Conservation (phyloP, 2,329 filamentous ascomycete species). For the Epicoccum nigrum region DNA sequence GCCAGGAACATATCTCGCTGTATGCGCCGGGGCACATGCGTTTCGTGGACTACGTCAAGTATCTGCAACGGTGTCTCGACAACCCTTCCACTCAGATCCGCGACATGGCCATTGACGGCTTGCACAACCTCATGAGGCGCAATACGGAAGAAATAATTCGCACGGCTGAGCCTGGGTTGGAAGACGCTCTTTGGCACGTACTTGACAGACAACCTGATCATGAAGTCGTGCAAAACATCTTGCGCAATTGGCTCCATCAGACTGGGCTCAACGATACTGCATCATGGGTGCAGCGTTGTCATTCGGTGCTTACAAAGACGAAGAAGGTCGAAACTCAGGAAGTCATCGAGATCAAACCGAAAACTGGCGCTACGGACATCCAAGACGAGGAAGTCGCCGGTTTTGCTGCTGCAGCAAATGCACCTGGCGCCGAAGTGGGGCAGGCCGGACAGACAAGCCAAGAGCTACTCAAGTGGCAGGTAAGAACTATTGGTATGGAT, state of each 20-base stretch:
- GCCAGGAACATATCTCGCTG: constrained; percentile 87
- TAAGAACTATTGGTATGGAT: constrained; percentile 89
- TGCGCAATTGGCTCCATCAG: constrained; percentile 92
- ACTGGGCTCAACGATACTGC: constrained; percentile 80
- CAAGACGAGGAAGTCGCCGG: constrained; percentile 97
- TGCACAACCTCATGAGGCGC: constrained; percentile 95
- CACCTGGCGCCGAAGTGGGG: constrained; percentile 52
- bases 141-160: constrained; percentile 82
- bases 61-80: constrained; percentile 77
- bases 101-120: constrained; percentile 81
- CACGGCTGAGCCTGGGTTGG: constrained; percentile 77
- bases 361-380: constrained; percentile 71
- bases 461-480: constrained; percentile 93
- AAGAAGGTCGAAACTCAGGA: constrained; percentile 68
- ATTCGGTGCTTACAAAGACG: constrained; percentile 87
- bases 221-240: constrained; percentile 81
- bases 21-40: constrained; percentile 90
- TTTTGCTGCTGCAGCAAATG: constrained; percentile 78
- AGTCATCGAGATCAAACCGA: constrained; percentile 54
- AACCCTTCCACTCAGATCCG: constrained; percentile 72
- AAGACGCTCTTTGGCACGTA: constrained; percentile 90
- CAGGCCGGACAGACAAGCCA: constrained; percentile 62
- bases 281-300: constrained; percentile 87
- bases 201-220: constrained; percentile 79
- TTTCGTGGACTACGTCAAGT: constrained; percentile 80